Evolutionary conservation across 352 stramenopile species (phyloP).

Genomic region (Phytophthora sojae): DNA sequence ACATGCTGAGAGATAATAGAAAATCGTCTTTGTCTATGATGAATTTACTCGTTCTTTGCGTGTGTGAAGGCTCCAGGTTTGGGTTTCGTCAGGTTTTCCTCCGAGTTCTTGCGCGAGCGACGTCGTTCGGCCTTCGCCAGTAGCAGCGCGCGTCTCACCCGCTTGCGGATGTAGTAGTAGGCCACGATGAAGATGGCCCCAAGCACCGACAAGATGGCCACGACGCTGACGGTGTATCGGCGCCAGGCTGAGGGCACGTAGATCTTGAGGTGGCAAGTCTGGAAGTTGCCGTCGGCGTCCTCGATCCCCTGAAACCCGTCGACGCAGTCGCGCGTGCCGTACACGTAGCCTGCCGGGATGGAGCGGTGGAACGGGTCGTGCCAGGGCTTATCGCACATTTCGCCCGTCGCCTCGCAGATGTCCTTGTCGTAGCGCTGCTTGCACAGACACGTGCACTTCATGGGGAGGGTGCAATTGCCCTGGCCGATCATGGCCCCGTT

Average conservation of each 20-base stretch:
- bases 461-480: slow-evolving; percentile 94
- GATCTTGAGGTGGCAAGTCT: slow-evolving; percentile 95
- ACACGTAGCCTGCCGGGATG: slow-evolving; percentile 89
- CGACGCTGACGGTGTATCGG: slow-evolving; percentile 80
- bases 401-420: slow-evolving; percentile 72
- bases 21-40: slow-evolving; percentile 26
- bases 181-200: slow-evolving; percentile 72
- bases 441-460: slow-evolving; percentile 93
- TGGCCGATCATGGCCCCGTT: slow-evolving; percentile 84
- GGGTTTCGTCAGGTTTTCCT: slow-evolving; percentile 49
- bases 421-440: slow-evolving; percentile 77
- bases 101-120: slow-evolving; percentile 80
- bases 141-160: slow-evolving; percentile 76
- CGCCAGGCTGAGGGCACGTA: slow-evolving; percentile 92
- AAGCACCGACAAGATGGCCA: slow-evolving; percentile 77
- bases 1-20: slow-evolving; percentile 29
- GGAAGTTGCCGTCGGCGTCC: slow-evolving; percentile 89
- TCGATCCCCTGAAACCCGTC: slow-evolving; percentile 95
- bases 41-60: slow-evolving; percentile 58
- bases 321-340: slow-evolving; percentile 91
- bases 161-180: slow-evolving; percentile 90
- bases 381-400: slow-evolving; percentile 89
- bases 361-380: slow-evolving; percentile 72
- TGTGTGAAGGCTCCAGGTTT: slow-evolving; percentile 70
- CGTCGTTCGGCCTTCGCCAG: slow-evolving; percentile 93